Conservation (phyloP, 164 flowering plant genomes). For the Euptelea pleiosperma region DNA sequence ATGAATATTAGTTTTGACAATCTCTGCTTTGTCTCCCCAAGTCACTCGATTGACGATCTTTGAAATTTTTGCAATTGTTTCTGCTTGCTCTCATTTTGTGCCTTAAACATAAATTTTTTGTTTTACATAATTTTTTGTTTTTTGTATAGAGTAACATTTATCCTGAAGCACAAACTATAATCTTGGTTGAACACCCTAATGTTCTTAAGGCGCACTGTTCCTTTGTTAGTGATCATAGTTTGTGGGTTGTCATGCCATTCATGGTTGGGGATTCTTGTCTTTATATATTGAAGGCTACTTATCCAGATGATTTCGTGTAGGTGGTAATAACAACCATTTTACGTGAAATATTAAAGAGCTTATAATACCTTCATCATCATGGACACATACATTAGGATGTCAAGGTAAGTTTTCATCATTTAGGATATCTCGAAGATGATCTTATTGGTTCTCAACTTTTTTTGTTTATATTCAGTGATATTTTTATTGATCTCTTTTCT, state of each 20-base stretch:
- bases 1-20: not conserved
- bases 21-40: too few relatives aligned
- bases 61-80: not conserved
- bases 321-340: slow-evolving; percentile 80
- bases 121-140: not conserved
- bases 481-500: not conserved
- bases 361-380: slow-evolving; percentile 91
- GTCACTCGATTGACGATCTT: not conserved
- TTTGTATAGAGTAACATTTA: slow-evolving; percentile 56
- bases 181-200: slow-evolving; percentile 87
- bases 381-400: slow-evolving; percentile 98
- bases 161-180: slow-evolving; percentile 91
- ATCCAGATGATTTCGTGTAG: slow-evolving; percentile 87
- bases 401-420: slow-evolving; percentile 52
- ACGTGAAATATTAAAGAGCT: slow-evolving; percentile 77
- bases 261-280: slow-evolving; percentile 96
- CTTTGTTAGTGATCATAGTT: slow-evolving; percentile 70
- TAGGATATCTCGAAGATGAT: not conserved
- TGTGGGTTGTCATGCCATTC: slow-evolving; percentile 98
- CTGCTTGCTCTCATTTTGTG: not conserved
- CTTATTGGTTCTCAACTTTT: not conserved
- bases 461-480: not conserved
- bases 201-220: slow-evolving; percentile 90
- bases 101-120: not conserved
- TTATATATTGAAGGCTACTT: slow-evolving; percentile 82